Conservation (phyloP, 257 asterid genomes). For the Nyctanthes arbortristis region DNA sequence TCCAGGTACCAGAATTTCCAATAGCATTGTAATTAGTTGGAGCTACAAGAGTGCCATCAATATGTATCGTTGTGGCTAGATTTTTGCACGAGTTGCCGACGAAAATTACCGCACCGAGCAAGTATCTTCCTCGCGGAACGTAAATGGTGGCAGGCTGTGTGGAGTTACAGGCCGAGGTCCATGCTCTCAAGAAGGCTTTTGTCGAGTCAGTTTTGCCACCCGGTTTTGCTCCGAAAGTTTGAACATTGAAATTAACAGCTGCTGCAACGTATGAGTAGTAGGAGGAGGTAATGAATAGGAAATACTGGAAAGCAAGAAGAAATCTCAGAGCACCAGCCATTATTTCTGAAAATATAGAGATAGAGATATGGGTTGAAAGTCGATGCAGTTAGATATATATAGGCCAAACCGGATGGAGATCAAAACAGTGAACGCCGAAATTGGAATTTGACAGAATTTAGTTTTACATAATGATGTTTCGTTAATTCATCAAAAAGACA, state of each 20-base stretch:
- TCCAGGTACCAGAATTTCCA: constrained; percentile 42
- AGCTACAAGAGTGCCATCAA: constrained; percentile 59
- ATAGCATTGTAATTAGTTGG: constrained; percentile 49
- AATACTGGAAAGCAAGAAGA: constrained; percentile 8
- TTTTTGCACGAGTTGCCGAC: constrained; percentile 40
- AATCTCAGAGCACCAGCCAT: constrained; percentile 17
- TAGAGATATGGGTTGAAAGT: background rate
- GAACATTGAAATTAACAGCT: constrained; percentile 32
- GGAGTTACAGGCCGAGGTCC: constrained; percentile 50
- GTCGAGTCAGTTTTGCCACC: constrained; percentile 45
- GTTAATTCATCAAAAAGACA: too few species aligned
- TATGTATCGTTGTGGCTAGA: constrained; percentile 34
- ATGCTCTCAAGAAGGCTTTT: constrained; percentile 41
- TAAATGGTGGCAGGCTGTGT: constrained; percentile 36
- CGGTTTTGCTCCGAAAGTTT: constrained; percentile 42
- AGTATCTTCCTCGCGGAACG: constrained; percentile 50
- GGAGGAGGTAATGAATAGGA: constrained; percentile 18
- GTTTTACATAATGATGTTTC: too few species aligned
- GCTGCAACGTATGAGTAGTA: constrained; percentile 27
- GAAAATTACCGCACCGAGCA: constrained; percentile 29
- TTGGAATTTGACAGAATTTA: too few species aligned
- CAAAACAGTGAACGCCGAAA: too few species aligned
- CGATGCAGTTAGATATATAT: too few species aligned
- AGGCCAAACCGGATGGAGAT: too few species aligned
- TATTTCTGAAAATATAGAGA: too few species aligned